Evolutionary conservation across 306 rosid species (phyloP).

Genomic region (Benincasa hispida): DNA sequence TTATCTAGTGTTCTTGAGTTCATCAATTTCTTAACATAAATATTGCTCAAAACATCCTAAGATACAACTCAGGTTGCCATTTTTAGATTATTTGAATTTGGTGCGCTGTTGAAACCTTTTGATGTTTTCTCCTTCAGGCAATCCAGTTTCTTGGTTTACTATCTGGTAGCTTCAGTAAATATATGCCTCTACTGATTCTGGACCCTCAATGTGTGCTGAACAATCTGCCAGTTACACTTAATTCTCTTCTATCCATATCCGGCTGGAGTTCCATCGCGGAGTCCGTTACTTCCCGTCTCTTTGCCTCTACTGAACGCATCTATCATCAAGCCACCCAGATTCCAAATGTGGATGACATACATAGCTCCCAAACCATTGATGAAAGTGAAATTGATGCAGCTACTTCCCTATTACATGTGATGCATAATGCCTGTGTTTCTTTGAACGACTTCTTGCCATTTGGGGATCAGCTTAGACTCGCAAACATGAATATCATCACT

Average conservation of each 20-base stretch:
- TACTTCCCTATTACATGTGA: constrained; percentile 30
- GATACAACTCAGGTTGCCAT: background rate
- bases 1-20: background rate
- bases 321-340: constrained; percentile 25
- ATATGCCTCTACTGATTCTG: constrained; percentile 66
- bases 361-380: constrained; percentile 46
- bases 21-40: background rate
- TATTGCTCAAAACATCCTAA: background rate
- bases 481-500: constrained; percentile 31
- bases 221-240: constrained; percentile 70
- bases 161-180: constrained; percentile 71
- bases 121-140: constrained; percentile 31
- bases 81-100: background rate
- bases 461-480: constrained; percentile 70
- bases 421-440: constrained; percentile 48
- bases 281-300: constrained; percentile 38
- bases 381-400: constrained; percentile 50
- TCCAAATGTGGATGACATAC: constrained; percentile 17
- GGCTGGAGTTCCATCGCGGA: constrained; percentile 50
- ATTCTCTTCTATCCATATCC: constrained; percentile 46
- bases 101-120: background rate
- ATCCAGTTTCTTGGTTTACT: constrained; percentile 61
- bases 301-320: constrained; percentile 57
- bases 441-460: constrained; percentile 59
- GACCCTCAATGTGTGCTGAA: constrained; percentile 45